Percentiles rank a stretch among this genome's conserved stretches.
Conservation (phyloP, 1,284 basidiomycete genomes). For the Apiotrichum porosum region DNA sequence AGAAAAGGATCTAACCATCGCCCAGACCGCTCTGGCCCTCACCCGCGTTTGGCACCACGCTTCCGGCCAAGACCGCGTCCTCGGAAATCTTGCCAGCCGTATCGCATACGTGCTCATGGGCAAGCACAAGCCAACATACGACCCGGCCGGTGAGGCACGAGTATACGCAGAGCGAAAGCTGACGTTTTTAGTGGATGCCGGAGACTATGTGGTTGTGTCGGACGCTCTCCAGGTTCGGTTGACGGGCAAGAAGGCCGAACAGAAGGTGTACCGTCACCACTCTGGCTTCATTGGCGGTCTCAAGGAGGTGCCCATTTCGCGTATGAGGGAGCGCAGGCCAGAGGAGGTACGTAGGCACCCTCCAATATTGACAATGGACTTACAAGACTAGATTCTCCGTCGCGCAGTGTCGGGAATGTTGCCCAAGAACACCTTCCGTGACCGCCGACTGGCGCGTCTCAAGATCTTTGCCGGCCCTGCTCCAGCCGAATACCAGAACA, state of each 20-base stretch:
- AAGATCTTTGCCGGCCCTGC: conserved; percentile 69
- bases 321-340: conserved; percentile 77
- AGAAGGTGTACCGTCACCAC: conserved; percentile 84
- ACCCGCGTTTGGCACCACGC: conserved; percentile 94
- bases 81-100: conserved; percentile 88
- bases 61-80: conserved; percentile 78
- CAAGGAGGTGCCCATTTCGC: conserved; percentile 79
- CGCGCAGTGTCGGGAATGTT: conserved; percentile 94
- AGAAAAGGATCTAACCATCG: background rate
- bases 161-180: background rate
- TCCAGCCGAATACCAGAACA: conserved; percentile 26
- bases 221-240: conserved; percentile 80
- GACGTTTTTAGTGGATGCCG: conserved; percentile 68
- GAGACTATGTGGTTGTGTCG: conserved; percentile 96
- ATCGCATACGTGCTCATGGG: conserved; percentile 97
- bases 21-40: conserved; percentile 88
- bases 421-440: conserved; percentile 89
- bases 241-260: conserved; percentile 82
- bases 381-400: conserved; percentile 71
- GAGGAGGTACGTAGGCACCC: conserved; percentile 63
- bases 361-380: background rate
- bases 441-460: conserved; percentile 74
- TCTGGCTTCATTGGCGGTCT: conserved; percentile 91
- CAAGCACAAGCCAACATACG: conserved; percentile 97
- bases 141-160: conserved; percentile 65